Base-by-base conservation (phyloP, 2,329 filamentous ascomycete species). In the Hawksworthiomyces lignivorus region DNA sequence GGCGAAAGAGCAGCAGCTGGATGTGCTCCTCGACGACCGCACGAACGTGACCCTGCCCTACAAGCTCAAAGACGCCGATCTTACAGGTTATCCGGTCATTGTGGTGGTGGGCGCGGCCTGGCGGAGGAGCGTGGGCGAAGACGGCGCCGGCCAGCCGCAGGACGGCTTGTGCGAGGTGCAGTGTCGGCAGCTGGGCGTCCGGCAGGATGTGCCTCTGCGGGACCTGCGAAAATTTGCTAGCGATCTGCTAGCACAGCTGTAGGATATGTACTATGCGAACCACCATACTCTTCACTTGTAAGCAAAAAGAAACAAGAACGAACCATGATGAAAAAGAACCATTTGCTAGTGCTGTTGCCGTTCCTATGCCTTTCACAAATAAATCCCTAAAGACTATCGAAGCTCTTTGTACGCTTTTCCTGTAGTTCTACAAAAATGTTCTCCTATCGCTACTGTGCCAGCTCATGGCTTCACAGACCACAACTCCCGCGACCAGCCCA, bases 61-160 rank as follows among this genome's bases (percentile, higher is more conserved):
- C 86, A 97, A 94, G 60, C 68, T 97, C 56, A 80, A 78, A 28
- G 92, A 98, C 63, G 92, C 90, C 1, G 89, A 97, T 60, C 59
- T 92, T 44, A 77, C 90, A 41, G 92, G 92, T 4, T 95, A 94
- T 58, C 90, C 90, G 0, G 70, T 97, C 11, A 70, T 90, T 8
- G 69, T 96, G 11, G 72, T 96, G 2, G 61, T 97, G 24, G 90
- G 90, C 0, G 82, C 75, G 48, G 68, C 67, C 4, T 94, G 84
- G 82, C 28, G 27, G 18, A 45, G 33, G 36, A 51, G 68, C 67
- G 5, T 92, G 83, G 81, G 65, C 55, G 12, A 8, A 12, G 33
- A 63, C 72, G 28, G 63, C 7, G 34, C 7, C n/a, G 31, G n/a
- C 69, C 2, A 31, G 14, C 12, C 65, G 67, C 33, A 60, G 66